A percentile compares a stretch with the other conserved stretches of the same genome.
Evolutionary conservation across 2,329 filamentous ascomycete species (phyloP).

Genomic region (Cercospora sp.): DNA sequence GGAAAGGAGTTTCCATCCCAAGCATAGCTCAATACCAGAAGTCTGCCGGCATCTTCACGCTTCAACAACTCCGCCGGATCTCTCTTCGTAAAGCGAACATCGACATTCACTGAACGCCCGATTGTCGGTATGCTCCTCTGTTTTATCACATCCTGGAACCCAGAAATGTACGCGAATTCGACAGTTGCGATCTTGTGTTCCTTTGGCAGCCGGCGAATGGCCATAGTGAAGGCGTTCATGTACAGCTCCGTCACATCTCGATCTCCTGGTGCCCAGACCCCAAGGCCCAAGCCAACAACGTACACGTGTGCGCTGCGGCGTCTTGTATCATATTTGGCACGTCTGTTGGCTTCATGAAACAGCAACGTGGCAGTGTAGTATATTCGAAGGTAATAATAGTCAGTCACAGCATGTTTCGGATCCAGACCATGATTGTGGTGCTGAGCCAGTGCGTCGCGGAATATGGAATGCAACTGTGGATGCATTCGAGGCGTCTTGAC

Average conservation of each 20-base stretch:
- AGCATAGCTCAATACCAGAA: constrained; percentile 39
- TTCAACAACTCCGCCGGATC: constrained; percentile 35
- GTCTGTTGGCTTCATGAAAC: constrained; percentile 33
- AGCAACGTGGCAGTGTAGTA: constrained; percentile 33
- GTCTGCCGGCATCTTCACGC: constrained; percentile 14
- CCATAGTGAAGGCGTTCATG: constrained; percentile 31
- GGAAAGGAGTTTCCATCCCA: constrained; percentile 41
- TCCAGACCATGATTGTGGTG: background rate
- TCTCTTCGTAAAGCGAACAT: constrained; percentile 33
- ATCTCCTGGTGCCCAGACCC: constrained; percentile 35
- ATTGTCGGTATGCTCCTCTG: background rate
- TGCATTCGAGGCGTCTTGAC: constrained; percentile 21
- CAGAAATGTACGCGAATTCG: constrained; percentile 35
- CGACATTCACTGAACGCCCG: constrained; percentile 20
- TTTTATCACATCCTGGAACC: background rate
- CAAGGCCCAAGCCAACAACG: constrained; percentile 38
- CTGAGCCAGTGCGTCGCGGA: background rate
- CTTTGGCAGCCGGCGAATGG: constrained; percentile 24
- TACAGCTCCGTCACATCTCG: constrained; percentile 29
- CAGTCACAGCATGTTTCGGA: background rate
- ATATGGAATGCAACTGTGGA: constrained; percentile 19
- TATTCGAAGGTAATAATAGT: background rate
- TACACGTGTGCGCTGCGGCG: constrained; percentile 34
- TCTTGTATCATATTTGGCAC: constrained; percentile 23
- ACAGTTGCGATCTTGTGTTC: constrained; percentile 29